Evolutionary conservation across 345 rosid genomes (phyloP), one percentile per base, ranked within the genome.

Genomic region (Hevea brasiliensis): DNA sequence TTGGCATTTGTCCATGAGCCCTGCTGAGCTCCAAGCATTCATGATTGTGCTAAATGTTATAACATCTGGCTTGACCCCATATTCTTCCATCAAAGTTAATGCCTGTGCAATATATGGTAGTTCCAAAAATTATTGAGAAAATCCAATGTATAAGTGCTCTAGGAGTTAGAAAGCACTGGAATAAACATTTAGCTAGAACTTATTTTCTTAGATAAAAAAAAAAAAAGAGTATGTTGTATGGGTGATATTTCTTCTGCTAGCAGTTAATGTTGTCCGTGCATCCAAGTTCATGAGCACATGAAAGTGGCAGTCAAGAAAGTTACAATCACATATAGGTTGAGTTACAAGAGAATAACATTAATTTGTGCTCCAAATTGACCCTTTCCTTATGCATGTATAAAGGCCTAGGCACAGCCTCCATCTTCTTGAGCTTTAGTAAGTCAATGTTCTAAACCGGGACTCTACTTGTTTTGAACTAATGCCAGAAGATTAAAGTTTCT

Each of bases 11-110:
- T 86, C 85, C 98, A 92, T 92, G 59, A 85, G 81, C 76, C 97
- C 98, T 10, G 88, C 80, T 4, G 95, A 88, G 82, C 95, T 90
- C 93, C 98, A 92, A 2, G 89, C 93, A 74, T 94, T 88, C 97
- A 94, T 92, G 82, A 94, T 83, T 4, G 93, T 92, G 87, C 98
- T 94, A 76, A 89, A 94, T 61, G 97, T 94, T 55, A 92, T 73
- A 41, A 92, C 95, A 65, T 90, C 97, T 21, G 95, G 92, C 76
- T 86, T 87, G 60, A 90, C 84, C 17, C 88, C 91, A 4, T 76
- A 83, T 53, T 88, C 88, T 82, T 86, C 92, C 97, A 90, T 89
- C 77, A 88, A 51, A 48, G 89, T 77, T 64, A 91, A 81, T 58
- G 86, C 89, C 96, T 89, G 84, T 20, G 41, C 48, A 74, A 55